A percentile compares a stretch with the other conserved stretches of the same genome.
phyloP scores from a whole-genome alignment of 768 basidiomycete species.

The Cytidiella melzeri region DNA sequence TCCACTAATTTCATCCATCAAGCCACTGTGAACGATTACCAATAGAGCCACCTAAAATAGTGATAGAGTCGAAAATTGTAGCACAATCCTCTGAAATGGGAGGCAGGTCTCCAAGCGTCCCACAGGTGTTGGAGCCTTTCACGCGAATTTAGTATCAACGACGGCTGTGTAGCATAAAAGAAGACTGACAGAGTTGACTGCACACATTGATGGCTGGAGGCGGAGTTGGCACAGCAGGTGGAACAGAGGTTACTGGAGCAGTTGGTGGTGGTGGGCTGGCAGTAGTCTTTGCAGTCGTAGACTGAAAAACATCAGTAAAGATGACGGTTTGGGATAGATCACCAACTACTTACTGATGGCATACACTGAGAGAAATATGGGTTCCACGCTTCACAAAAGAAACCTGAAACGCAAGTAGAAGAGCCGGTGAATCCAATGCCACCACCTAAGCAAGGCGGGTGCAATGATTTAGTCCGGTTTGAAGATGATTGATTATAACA shows the following conservation, averaged over 20 bases:
- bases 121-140: conserved; percentile 16
- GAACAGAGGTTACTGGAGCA: neutral
- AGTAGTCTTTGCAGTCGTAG: neutral
- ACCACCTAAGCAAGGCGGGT: neutral
- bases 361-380: conserved; percentile 12
- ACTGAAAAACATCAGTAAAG: neutral
- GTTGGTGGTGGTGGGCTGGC: neutral
- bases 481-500: neutral
- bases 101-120: conserved; percentile 12
- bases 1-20: neutral
- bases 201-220: neutral
- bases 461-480: neutral
- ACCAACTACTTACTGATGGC: neutral
- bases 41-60: conserved; percentile 13
- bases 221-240: neutral
- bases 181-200: neutral
- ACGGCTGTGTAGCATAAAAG: neutral
- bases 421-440: conserved; percentile 2
- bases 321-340: neutral
- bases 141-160: too few relatives aligned
- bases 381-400: conserved; percentile 2
- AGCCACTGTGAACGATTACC: conserved; percentile 3
- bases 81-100: conserved; percentile 14
- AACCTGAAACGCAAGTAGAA: conserved; percentile 1
- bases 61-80: conserved; percentile 14